Evolutionary conservation across 2,329 filamentous ascomycete genomes (phyloP).

Genomic region (Dothistroma septosporum): DNA sequence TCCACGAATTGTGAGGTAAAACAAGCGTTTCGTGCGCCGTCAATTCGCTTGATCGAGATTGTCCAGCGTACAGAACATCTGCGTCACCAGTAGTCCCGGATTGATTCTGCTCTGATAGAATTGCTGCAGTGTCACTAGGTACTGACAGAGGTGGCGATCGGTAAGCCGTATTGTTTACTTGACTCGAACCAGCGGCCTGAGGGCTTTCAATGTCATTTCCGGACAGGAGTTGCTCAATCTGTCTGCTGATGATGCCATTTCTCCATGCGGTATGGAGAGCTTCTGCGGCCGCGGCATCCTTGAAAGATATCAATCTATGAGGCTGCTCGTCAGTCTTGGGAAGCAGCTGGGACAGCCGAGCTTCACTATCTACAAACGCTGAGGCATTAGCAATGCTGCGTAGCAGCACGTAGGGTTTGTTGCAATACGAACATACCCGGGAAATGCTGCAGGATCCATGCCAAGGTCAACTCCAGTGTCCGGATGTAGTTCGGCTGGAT

Average conservation of each 20-base stretch:
- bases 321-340: conserved; percentile 41
- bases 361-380: conserved; percentile 43
- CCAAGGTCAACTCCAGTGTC: conserved; percentile 65
- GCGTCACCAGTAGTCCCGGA: background rate
- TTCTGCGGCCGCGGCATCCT: conserved; percentile 52
- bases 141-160: conserved; percentile 22
- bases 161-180: conserved; percentile 3
- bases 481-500: conserved; percentile 77
- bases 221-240: conserved; percentile 61
- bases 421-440: conserved; percentile 38
- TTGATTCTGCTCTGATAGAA: conserved; percentile 3
- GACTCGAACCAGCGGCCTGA: background rate
- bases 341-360: conserved; percentile 54
- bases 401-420: background rate
- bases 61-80: background rate
- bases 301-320: conserved; percentile 50
- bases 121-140: conserved; percentile 11
- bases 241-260: conserved; percentile 56
- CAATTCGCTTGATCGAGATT: background rate
- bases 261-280: conserved; percentile 60
- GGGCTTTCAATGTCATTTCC: conserved; percentile 31
- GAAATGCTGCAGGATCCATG: conserved; percentile 61
- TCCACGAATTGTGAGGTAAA: conserved; percentile 54
- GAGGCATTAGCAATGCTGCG: background rate
- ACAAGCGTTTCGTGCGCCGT: conserved; percentile 10